A percentile compares a stretch with the other conserved stretches of the same genome.
Conservation (phyloP, 208 protist genomes). For the Trypanosomatidae sp. region DNA sequence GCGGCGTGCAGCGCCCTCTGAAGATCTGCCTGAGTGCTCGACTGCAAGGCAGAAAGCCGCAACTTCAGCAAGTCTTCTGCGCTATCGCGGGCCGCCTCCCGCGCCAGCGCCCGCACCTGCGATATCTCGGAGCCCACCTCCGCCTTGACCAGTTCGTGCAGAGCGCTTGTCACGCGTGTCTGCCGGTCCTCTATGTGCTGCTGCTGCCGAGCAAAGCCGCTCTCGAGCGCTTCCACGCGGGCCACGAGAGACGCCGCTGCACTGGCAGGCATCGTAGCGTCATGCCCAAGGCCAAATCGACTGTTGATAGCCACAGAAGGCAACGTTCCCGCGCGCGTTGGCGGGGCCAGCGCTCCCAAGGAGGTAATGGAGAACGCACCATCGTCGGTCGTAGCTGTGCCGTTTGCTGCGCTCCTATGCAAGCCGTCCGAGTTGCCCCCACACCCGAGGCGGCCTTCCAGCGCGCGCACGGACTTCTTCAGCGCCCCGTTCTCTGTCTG, state of each 20-base stretch:
- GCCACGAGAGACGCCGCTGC: slow-evolving; percentile 9
- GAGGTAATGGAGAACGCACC: not conserved
- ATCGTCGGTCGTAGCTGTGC: not conserved
- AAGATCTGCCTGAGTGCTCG: slow-evolving; percentile 45
- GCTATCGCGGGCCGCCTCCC: slow-evolving; percentile 66
- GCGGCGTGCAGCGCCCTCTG: slow-evolving; percentile 53
- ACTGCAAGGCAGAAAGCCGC: slow-evolving; percentile 50
- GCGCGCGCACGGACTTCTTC: slow-evolving; percentile 43
- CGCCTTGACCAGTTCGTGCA: slow-evolving; percentile 53
- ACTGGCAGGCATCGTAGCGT: not conserved
- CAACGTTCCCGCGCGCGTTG: not conserved
- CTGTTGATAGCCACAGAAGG: slow-evolving; percentile 16
- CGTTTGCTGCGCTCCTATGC: not conserved
- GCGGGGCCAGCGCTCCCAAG: not conserved
- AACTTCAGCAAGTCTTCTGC: slow-evolving; percentile 64
- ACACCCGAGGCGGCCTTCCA: slow-evolving; percentile 46
- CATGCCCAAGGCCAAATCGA: slow-evolving; percentile 6
- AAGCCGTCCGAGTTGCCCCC: not conserved
- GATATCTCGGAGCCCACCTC: slow-evolving; percentile 67
- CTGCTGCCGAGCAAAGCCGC: slow-evolving; percentile 39
- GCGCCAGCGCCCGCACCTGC: slow-evolving; percentile 64
- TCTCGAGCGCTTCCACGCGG: slow-evolving; percentile 66
- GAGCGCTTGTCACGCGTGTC: slow-evolving; percentile 24
- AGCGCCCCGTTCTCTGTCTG: slow-evolving; percentile 63
- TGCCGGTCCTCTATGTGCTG: slow-evolving; percentile 52